A percentile compares a stretch with the other conserved stretches of the same genome.
phyloP scores from a whole-genome alignment of 768 basidiomycete genomes.

The Strobilomyces echinocephalus region DNA sequence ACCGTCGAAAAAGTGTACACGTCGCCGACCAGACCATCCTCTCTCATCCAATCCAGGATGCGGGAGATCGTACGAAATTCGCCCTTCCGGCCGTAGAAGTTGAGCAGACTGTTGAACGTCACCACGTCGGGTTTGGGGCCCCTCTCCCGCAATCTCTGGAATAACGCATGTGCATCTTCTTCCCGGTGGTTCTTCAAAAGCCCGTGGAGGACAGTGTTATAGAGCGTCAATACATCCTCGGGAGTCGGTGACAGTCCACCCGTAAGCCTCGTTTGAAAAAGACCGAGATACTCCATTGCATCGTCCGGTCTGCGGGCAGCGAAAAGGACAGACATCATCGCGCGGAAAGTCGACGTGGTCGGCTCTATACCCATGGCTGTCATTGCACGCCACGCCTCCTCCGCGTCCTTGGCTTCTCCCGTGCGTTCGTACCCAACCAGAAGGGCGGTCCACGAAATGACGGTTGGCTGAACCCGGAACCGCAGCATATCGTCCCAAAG shows the following conservation, averaged over 20 bases:
- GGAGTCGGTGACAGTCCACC: slow-evolving; percentile 21
- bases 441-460: slow-evolving; percentile 66
- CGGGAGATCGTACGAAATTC: slow-evolving; percentile 60
- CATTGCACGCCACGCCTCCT: slow-evolving; percentile 65
- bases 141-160: slow-evolving; percentile 40
- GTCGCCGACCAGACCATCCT: slow-evolving; percentile 59
- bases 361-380: slow-evolving; percentile 49
- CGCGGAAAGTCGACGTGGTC: slow-evolving; percentile 60
- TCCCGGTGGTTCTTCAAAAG: slow-evolving; percentile 46
- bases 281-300: slow-evolving; percentile 47
- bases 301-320: slow-evolving; percentile 45
- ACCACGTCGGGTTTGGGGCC: slow-evolving; percentile 68
- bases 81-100: slow-evolving; percentile 55
- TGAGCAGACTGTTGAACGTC: slow-evolving; percentile 79
- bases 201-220: slow-evolving; percentile 74
- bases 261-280: slow-evolving; percentile 38
- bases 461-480: slow-evolving; percentile 46
- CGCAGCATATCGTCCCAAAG: slow-evolving; percentile 66
- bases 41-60: slow-evolving; percentile 54
- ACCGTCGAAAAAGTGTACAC: slow-evolving; percentile 85
- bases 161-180: slow-evolving; percentile 37
- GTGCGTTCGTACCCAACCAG: slow-evolving; percentile 57
- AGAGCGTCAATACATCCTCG: slow-evolving; percentile 41
- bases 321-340: slow-evolving; percentile 62
- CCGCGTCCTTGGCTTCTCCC: slow-evolving; percentile 48